Evolutionary conservation across 179 eudicot genomes (phyloP).

Genomic region (Heliamphora pulchella): DNA sequence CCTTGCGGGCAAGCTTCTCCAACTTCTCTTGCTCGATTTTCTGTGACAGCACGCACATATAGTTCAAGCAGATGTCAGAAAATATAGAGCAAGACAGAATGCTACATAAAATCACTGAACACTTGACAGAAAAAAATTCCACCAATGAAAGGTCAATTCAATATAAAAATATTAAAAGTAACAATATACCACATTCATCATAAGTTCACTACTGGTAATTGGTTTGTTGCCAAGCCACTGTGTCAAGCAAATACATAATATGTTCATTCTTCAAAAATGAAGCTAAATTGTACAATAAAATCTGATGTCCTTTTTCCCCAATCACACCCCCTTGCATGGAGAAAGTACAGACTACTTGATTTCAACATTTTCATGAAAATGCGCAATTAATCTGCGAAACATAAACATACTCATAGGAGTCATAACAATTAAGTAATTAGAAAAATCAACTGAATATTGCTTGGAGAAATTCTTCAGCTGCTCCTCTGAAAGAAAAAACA

Average conservation of each 20-base stretch:
- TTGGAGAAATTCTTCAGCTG: neutral
- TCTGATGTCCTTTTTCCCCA: neutral
- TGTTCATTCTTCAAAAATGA: neutral
- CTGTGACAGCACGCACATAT: constrained; percentile 25
- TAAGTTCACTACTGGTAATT: neutral
- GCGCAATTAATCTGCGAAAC: neutral
- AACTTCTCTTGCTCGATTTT: constrained; percentile 47
- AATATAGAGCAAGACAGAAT: neutral
- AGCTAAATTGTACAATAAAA: neutral
- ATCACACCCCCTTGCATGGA: neutral
- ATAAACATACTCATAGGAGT: neutral
- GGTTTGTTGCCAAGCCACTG: neutral
- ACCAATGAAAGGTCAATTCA: neutral
- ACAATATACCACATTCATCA: neutral
- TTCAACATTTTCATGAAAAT: neutral
- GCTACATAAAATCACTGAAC: neutral
- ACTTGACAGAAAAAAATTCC: neutral
- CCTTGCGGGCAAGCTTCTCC: constrained; percentile 59
- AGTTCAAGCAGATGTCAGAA: constrained; percentile 15
- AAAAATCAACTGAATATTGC: constrained; percentile 8
- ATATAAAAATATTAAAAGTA: neutral
- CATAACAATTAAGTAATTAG: neutral
- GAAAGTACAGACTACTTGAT: neutral
- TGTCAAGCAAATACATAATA: neutral
- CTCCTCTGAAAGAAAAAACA: neutral